phyloP scores from a whole-genome alignment of 2,329 filamentous ascomycete species.

The Fusarium nematophilum region DNA sequence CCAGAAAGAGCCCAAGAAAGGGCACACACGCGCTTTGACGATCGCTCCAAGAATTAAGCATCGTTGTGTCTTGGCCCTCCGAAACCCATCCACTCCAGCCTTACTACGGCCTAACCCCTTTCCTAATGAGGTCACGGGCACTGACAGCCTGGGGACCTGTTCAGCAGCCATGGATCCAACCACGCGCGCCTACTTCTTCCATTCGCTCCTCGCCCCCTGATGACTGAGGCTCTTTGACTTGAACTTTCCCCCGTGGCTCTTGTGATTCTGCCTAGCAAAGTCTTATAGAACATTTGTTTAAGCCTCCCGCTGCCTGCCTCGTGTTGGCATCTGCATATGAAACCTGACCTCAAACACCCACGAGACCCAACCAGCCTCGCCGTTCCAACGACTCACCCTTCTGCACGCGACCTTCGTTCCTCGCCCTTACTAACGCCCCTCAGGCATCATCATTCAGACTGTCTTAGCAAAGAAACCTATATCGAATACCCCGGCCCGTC shows the following conservation, averaged over 20 bases:
- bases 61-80: conserved; percentile 19
- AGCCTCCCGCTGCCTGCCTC: conserved; percentile 17
- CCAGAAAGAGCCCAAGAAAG: too few relatives aligned
- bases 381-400: conserved; percentile 25
- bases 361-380: conserved; percentile 30
- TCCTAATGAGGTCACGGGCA: conserved; percentile 35
- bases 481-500: conserved; percentile 16
- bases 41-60: conserved; percentile 17
- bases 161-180: not conserved
- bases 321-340: conserved; percentile 6
- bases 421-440: too few relatives aligned
- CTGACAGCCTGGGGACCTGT: not conserved
- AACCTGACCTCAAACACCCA: conserved; percentile 37
- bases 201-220: conserved; percentile 4
- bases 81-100: not conserved
- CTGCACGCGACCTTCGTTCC: conserved; percentile 33
- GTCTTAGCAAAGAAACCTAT: conserved; percentile 1
- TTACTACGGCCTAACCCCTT: not conserved
- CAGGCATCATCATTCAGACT: conserved; percentile 6
- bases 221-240: conserved; percentile 22
- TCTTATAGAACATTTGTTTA: conserved; percentile 28
- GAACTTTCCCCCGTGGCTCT: not conserved
- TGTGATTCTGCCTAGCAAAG: conserved; percentile 1
- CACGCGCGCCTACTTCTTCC: conserved; percentile 16
- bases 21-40: not conserved